These are phyloP conservation scores for Avena insularis DNA, from an alignment of 176 grass and related monocot genomes.

Conservation along the genomic window DNA sequence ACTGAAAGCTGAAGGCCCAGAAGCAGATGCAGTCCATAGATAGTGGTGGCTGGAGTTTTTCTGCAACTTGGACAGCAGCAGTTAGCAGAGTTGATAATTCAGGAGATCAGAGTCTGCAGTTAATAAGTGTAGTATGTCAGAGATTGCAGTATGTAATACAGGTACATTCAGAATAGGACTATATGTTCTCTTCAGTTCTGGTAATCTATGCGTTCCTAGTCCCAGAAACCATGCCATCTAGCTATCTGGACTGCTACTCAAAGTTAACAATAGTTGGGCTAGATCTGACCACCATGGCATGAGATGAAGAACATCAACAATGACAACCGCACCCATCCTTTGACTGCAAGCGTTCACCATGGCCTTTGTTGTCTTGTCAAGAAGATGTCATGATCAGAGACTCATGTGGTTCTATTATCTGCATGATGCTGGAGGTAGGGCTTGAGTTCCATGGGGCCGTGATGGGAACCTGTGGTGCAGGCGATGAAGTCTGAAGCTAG, in stretches of 20 bases:
- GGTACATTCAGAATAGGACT: background rate
- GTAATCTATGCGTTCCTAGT: background rate
- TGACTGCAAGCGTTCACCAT: background rate
- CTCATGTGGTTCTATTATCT: background rate
- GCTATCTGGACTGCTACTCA: constrained; percentile 1
- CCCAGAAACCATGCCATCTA: constrained; percentile 4
- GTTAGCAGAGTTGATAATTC: background rate
- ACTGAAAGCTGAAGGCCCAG: no score
- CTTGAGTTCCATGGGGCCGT: background rate
- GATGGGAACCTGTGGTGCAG: background rate
- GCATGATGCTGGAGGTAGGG: background rate
- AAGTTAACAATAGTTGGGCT: background rate
- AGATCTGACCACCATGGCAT: constrained; percentile 2
- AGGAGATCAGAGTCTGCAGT: background rate
- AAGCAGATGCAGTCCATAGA: background rate
- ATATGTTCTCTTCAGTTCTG: background rate
- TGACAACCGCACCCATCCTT: background rate
- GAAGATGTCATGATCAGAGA: constrained; percentile 11
- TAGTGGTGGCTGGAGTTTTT: background rate
- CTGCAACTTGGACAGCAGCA: background rate
- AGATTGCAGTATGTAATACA: background rate
- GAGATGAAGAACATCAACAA: constrained; percentile 1
- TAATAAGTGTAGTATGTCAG: background rate
- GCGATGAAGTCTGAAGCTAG: background rate
- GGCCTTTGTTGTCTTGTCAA: constrained; percentile 3